A percentile compares a stretch with the other conserved stretches of the same genome.
These are phyloP conservation scores for Collybiopsis luxurians DNA, from an alignment of 768 basidiomycete genomes.

Conservation along the genomic window DNA sequence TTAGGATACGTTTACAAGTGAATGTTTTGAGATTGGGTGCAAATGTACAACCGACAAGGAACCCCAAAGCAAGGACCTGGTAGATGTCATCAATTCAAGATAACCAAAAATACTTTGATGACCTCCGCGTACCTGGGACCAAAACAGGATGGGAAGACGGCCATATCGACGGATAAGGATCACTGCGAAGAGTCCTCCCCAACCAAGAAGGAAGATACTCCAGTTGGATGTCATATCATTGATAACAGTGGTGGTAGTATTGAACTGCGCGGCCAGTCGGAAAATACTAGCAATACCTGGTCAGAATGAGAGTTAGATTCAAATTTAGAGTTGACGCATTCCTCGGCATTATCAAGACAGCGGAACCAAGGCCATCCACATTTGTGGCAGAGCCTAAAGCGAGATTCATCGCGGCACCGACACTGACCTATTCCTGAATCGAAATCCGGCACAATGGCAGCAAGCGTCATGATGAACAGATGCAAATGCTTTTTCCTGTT, in stretches of 20 bases:
- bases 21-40: constrained; percentile 56
- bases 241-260: constrained; percentile 54
- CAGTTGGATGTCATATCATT: constrained; percentile 66
- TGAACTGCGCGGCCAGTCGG: constrained; percentile 49
- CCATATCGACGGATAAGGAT: constrained; percentile 63
- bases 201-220: constrained; percentile 63
- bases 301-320: not conserved
- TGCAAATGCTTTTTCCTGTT: constrained; percentile 50
- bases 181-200: constrained; percentile 61
- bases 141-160: constrained; percentile 66
- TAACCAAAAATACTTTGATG: too few species aligned
- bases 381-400: too few species aligned
- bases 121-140: constrained; percentile 59
- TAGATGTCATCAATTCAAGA: too few species aligned
- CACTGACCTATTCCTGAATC: constrained; percentile 61
- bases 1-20: constrained; percentile 35
- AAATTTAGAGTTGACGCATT: not conserved
- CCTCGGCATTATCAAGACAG: too few species aligned
- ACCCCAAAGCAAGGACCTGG: constrained; percentile 54
- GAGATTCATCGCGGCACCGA: not conserved
- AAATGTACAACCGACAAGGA: constrained; percentile 57
- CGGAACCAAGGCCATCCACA: too few species aligned
- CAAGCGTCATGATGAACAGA: constrained; percentile 58
- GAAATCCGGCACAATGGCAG: constrained; percentile 67
- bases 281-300: constrained; percentile 63